Conservation (phyloP, 2,329 filamentous ascomycete genomes). For the Ampelomyces quisqualis region DNA sequence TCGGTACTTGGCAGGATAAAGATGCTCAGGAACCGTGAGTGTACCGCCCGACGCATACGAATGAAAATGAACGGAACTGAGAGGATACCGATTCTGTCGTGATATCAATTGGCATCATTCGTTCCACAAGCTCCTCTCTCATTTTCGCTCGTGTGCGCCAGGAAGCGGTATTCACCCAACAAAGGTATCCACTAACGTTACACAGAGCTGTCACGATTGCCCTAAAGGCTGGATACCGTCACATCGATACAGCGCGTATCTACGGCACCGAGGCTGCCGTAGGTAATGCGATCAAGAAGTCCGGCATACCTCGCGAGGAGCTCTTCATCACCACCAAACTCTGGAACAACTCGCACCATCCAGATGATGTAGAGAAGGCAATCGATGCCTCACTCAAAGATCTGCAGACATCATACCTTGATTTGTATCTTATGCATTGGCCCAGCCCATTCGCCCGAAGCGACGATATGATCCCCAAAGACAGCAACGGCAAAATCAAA, state of each 20-base stretch:
- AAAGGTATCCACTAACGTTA: slow-evolving; percentile 2
- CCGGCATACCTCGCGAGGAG: slow-evolving; percentile 43
- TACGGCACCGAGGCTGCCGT: slow-evolving; percentile 31
- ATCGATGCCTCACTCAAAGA: slow-evolving; percentile 73
- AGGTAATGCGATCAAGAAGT: slow-evolving; percentile 34
- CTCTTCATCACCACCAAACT: slow-evolving; percentile 68
- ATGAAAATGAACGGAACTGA: too few relatives aligned
- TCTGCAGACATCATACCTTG: slow-evolving; percentile 84
- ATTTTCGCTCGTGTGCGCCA: too few relatives aligned
- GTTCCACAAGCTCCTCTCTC: too few relatives aligned
- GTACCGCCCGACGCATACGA: too few relatives aligned
- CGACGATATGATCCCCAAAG: slow-evolving; percentile 59
- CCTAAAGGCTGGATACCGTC: slow-evolving; percentile 32
- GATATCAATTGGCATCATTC: too few relatives aligned
- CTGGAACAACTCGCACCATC: slow-evolving; percentile 86
- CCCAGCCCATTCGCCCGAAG: slow-evolving; percentile 79
- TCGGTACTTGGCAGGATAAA: slow-evolving; percentile 46
- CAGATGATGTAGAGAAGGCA: slow-evolving; percentile 62
- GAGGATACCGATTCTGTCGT: too few relatives aligned
- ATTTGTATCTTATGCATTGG: slow-evolving; percentile 77
- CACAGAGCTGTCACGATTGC: slow-evolving; percentile 42
- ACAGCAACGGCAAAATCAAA: slow-evolving; percentile 31
- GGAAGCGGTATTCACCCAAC: too few relatives aligned
- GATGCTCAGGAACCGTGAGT: slow-evolving; percentile 35
- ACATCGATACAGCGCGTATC: slow-evolving; percentile 34